phyloP scores from a whole-genome alignment of 2,329 filamentous ascomycete species.

The Sclerotiophoma versabilis region DNA sequence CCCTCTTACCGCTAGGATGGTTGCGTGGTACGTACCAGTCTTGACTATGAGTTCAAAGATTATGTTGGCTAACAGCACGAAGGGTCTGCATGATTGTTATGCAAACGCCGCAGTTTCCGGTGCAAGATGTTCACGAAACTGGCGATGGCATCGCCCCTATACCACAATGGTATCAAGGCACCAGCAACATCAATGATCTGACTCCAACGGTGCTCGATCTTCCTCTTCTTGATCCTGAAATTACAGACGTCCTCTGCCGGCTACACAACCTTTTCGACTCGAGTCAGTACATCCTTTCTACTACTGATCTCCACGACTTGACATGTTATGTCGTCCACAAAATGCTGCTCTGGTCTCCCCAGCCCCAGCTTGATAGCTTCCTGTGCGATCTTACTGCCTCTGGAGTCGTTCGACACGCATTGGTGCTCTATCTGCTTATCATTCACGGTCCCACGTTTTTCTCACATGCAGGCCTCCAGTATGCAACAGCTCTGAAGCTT shows the following conservation, averaged over 20 bases:
- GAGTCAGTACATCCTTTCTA: slow-evolving; percentile 37
- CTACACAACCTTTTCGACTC: slow-evolving; percentile 55
- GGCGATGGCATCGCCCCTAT: slow-evolving; percentile 60
- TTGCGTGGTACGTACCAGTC: slow-evolving; percentile 56
- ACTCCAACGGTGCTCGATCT: slow-evolving; percentile 20
- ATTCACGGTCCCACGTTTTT: slow-evolving; percentile 65
- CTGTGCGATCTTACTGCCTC: slow-evolving; percentile 22
- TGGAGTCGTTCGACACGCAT: slow-evolving; percentile 53
- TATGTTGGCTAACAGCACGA: slow-evolving; percentile 4
- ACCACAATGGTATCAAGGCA: slow-evolving; percentile 56
- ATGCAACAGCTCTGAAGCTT: slow-evolving; percentile 19
- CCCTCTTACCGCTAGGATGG: slow-evolving; percentile 63
- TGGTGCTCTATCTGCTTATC: slow-evolving; percentile 61
- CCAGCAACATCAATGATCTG: slow-evolving; percentile 2
- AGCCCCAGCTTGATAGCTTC: slow-evolving; percentile 12
- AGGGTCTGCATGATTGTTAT: slow-evolving; percentile 67
- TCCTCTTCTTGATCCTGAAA: slow-evolving; percentile 44
- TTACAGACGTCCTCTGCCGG: slow-evolving; percentile 53
- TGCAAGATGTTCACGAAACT: slow-evolving; percentile 58
- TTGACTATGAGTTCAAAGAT: background rate
- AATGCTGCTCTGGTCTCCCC: slow-evolving; percentile 47
- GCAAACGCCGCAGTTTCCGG: slow-evolving; percentile 60
- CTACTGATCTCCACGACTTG: slow-evolving; percentile 61
- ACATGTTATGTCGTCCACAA: slow-evolving; percentile 63
- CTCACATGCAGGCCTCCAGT: slow-evolving; percentile 52